Evolutionary conservation across 2,329 filamentous ascomycete species (phyloP), one percentile per base, ranked within the genome.

Genomic region (Stemphylium vesicarium): DNA sequence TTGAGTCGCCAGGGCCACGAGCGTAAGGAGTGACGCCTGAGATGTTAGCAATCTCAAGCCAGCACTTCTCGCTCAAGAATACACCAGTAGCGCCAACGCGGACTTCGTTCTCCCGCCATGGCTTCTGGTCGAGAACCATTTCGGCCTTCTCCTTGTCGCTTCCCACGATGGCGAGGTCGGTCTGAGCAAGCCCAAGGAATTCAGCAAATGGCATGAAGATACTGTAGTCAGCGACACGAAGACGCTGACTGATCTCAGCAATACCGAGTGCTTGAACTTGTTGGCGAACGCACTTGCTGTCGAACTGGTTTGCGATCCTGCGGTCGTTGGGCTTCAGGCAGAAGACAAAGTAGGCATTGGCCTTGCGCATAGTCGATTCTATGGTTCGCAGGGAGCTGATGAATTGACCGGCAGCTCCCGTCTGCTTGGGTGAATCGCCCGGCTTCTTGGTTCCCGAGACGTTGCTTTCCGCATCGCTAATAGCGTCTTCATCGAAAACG

Each of bases 321-420:
- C 95, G 86, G 73, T 99, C 95, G 66, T 99, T 99, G 18, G 95
- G 94, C 78, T 99, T 99, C 60, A 99, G 79, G 70, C 95, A 99
- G 77, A 99, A 97, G 39, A 99, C 85, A 66, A 97, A 98, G 77
- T 99, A 99, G 0, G 90, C 86, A 69, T 99, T 99, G 10, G 92
- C 90, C 69, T 92, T 91, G 4, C 88, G 85, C 39, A 99, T 81
- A 2, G 92, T 93, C 66, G 94, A 93, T 54, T 88, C 96, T 53
- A 99, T 91, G 56, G 95, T 96, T 62, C 96, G 91, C 22, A 99
- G 81, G 0, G 93, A 90, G 1, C 90, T 87, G 18, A 99, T 80
- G 77, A 96, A 99, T 73, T 99, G 95, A 2, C 90, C 92, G 0
- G 95, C 91, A 13, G 94, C 94, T 42, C 95, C 94, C 74, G 96